These are phyloP conservation scores for Colletotrichum nymphaeae DNA, from an alignment of 2,329 filamentous ascomycete genomes.

Conservation along the genomic window DNA sequence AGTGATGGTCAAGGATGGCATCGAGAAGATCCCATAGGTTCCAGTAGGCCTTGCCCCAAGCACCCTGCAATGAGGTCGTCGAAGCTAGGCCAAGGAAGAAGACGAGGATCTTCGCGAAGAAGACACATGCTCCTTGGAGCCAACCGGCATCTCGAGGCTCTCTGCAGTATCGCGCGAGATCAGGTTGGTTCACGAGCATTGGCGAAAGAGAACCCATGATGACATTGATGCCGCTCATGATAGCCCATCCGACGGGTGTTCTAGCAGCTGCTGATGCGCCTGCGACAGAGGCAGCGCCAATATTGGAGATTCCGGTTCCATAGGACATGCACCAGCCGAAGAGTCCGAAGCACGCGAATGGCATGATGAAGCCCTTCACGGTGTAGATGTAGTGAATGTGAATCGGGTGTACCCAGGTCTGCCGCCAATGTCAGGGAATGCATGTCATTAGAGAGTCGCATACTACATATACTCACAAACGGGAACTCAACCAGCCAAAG, in stretches of 20 bases:
- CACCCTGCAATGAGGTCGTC: constrained; percentile 47
- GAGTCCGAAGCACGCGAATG: constrained; percentile 48
- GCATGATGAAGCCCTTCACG: constrained; percentile 49
- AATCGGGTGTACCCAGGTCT: constrained; percentile 48
- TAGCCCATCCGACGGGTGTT: constrained; percentile 48
- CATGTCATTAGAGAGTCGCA: neutral
- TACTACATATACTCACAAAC: constrained; percentile 41
- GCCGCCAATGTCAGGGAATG: neutral
- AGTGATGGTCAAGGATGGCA: constrained; percentile 49
- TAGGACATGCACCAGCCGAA: constrained; percentile 48
- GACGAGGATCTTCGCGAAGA: constrained; percentile 41
- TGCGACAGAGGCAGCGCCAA: constrained; percentile 42
- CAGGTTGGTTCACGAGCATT: constrained; percentile 50
- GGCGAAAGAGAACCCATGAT: constrained; percentile 50
- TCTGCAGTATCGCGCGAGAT: constrained; percentile 49
- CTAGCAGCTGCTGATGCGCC: constrained; percentile 40
- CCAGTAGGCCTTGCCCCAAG: constrained; percentile 50
- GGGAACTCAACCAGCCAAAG: constrained; percentile 52
- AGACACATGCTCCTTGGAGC: constrained; percentile 44
- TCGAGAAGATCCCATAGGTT: constrained; percentile 50
- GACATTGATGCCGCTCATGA: constrained; percentile 51
- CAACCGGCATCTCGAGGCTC: constrained; percentile 44
- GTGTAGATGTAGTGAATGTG: constrained; percentile 49
- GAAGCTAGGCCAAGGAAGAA: constrained; percentile 44
- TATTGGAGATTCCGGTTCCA: constrained; percentile 40